Evolutionary conservation across 2,329 filamentous ascomycete species (phyloP).

Genomic region (Tympanopsis confertula): DNA sequence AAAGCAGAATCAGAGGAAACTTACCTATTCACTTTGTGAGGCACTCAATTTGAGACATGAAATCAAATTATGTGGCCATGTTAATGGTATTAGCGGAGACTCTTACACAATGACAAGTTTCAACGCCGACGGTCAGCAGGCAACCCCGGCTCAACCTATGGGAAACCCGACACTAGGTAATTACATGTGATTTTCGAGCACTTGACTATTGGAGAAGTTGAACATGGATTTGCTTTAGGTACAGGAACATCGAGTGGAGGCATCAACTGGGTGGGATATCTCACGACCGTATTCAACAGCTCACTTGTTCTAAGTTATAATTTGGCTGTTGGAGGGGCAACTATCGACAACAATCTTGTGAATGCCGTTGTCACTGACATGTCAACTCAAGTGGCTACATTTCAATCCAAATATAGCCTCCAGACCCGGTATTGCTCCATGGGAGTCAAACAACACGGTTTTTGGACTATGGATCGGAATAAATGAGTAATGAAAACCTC

Average conservation of each 20-base stretch:
- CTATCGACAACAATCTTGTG: constrained; percentile 22
- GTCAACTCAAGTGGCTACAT: constrained; percentile 4
- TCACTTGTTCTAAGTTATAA: constrained; percentile 20
- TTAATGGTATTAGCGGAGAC: constrained; percentile 37
- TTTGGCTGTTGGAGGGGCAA: constrained; percentile 21
- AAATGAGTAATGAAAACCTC: constrained; percentile 17
- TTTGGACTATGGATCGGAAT: background rate
- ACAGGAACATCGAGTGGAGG: constrained; percentile 14
- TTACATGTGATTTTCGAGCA: too few relatives aligned
- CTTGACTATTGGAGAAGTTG: too few relatives aligned
- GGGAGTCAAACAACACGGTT: background rate
- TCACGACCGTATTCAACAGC: constrained; percentile 14
- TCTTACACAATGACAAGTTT: constrained; percentile 38
- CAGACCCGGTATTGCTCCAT: constrained; percentile 9
- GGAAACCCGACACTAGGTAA: background rate
- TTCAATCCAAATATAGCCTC: background rate
- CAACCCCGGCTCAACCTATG: background rate
- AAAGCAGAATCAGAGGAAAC: too few relatives aligned
- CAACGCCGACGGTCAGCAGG: constrained; percentile 13
- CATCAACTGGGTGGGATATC: constrained; percentile 18
- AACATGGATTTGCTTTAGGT: constrained; percentile 8
- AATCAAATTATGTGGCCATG: too few relatives aligned
- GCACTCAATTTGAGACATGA: too few relatives aligned
- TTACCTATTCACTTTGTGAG: too few relatives aligned
- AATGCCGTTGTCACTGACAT: constrained; percentile 27